Evolutionary conservation across 2,329 filamentous ascomycete species (phyloP).

Genomic region (Colletotrichum scovillei): DNA sequence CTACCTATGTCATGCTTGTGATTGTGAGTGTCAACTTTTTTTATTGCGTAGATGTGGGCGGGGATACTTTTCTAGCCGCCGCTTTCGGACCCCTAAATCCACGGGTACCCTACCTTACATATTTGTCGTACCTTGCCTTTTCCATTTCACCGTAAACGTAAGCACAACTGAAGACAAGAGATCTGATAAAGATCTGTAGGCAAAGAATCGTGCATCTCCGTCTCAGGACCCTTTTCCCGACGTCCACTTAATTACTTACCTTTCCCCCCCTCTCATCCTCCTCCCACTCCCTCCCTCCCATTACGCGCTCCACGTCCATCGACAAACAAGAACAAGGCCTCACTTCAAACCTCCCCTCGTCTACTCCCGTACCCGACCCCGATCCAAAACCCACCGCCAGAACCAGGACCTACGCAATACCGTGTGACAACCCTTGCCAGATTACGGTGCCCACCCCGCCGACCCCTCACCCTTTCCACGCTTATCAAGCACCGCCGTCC

Average conservation of each 20-base stretch:
- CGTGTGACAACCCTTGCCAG: constrained; percentile 3
- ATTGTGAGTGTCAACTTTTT: background rate
- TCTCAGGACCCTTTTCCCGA: background rate
- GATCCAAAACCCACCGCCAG: background rate
- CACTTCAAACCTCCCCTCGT: background rate
- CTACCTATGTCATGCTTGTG: background rate
- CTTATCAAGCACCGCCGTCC: constrained; percentile 29
- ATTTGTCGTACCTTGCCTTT: background rate
- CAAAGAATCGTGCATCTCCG: constrained; percentile 17
- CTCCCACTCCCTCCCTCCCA: no score
- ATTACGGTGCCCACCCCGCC: constrained; percentile 34
- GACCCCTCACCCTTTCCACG: constrained; percentile 33
- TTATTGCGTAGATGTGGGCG: background rate
- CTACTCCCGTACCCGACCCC: background rate
- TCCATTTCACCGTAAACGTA: background rate
- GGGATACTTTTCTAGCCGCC: constrained; percentile 1
- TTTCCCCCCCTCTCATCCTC: background rate
- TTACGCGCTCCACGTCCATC: background rate
- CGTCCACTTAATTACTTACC: background rate
- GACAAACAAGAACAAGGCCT: background rate
- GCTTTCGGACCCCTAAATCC: constrained; percentile 31
- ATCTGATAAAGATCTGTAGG: constrained; percentile 19
- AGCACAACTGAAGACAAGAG: constrained; percentile 19
- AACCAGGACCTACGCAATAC: constrained; percentile 18
- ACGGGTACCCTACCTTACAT: background rate